A percentile compares a stretch with the other conserved stretches of the same genome.
phyloP scores from a whole-genome alignment of 192 early-diverging fungal genomes.

The Kappamyces sp. region DNA sequence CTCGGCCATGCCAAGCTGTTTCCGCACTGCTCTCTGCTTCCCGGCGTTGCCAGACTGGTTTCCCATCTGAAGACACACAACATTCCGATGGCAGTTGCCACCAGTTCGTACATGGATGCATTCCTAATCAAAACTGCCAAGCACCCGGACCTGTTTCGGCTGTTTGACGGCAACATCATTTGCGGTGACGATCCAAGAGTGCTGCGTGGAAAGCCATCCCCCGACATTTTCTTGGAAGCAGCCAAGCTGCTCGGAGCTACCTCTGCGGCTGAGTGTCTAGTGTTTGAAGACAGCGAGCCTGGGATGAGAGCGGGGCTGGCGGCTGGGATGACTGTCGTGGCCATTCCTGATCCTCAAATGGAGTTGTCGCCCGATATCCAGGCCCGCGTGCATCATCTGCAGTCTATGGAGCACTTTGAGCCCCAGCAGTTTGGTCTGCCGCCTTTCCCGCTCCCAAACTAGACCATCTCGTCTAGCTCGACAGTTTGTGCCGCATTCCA shows the following conservation, averaged over 20 bases:
- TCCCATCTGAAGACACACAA: conserved; percentile 62
- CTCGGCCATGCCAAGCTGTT: conserved; percentile 50
- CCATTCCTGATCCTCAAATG: conserved; percentile 73
- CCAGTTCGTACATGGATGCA: conserved; percentile 70
- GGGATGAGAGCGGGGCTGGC: conserved; percentile 77
- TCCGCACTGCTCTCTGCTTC: conserved; percentile 58
- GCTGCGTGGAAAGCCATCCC: conserved; percentile 75
- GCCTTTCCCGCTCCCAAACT: conserved; percentile 9
- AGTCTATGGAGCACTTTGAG: conserved; percentile 35
- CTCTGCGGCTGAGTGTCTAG: conserved; percentile 44
- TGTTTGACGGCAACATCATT: conserved; percentile 72
- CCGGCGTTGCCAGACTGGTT: conserved; percentile 50
- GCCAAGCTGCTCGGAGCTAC: conserved; percentile 51
- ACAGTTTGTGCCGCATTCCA: too few relatives aligned
- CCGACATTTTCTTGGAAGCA: conserved; percentile 83
- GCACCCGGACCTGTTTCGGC: conserved; percentile 64
- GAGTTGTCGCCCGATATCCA: conserved; percentile 11
- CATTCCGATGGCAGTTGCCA: conserved; percentile 75
- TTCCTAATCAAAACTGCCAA: conserved; percentile 69
- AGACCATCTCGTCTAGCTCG: too few relatives aligned
- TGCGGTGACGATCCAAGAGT: conserved; percentile 85
- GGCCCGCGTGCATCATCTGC: conserved; percentile 1
- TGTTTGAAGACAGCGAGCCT: conserved; percentile 87
- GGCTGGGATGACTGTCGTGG: conserved; percentile 79
- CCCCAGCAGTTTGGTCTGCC: conserved; percentile 40